These are phyloP conservation scores for Candida coleopterorum DNA, from an alignment of 805 yeast species.

Conservation along the genomic window DNA sequence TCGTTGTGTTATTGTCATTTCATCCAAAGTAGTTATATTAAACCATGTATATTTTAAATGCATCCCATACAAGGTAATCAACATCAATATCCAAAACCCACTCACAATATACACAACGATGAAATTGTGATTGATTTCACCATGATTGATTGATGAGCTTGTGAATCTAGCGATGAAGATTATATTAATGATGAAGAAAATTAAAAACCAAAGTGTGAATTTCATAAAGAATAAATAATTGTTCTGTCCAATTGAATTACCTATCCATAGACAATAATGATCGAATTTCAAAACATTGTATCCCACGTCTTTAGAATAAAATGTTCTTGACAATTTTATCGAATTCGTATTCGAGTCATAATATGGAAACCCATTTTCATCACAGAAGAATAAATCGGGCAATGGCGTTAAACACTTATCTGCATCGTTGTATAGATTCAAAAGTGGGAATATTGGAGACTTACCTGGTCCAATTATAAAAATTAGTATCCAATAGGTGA, in stretches of 20 bases:
- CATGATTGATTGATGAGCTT: conserved; percentile 10
- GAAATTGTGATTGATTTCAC: conserved; percentile 41
- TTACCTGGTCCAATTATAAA: conserved; percentile 56
- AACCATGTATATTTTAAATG: conserved; percentile 41
- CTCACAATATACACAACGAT: conserved; percentile 43
- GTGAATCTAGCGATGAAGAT: conserved; percentile 23
- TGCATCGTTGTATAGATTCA: conserved; percentile 19
- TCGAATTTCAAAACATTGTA: conserved; percentile 72
- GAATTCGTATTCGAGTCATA: conserved; percentile 71
- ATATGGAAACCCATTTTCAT: conserved; percentile 65
- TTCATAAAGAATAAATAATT: conserved; percentile 61
- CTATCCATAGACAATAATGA: conserved; percentile 80
- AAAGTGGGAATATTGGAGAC: conserved; percentile 32
- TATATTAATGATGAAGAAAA: conserved; percentile 28
- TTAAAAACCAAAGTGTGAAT: conserved; percentile 36
- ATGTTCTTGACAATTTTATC: conserved; percentile 62
- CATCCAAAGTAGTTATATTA: conserved; percentile 61
- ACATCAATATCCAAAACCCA: conserved; percentile 43
- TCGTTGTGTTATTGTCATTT: conserved; percentile 31
- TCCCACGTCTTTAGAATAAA: conserved; percentile 55
- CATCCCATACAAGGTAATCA: conserved; percentile 36
- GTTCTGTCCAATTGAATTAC: conserved; percentile 61
- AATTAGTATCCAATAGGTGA: conserved; percentile 42
- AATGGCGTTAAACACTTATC: conserved; percentile 26
- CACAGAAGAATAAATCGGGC: conserved; percentile 65